Evolutionary conservation across 75 land plant genomes (phyloP).

Genomic region (Isoetes taiwanensis): DNA sequence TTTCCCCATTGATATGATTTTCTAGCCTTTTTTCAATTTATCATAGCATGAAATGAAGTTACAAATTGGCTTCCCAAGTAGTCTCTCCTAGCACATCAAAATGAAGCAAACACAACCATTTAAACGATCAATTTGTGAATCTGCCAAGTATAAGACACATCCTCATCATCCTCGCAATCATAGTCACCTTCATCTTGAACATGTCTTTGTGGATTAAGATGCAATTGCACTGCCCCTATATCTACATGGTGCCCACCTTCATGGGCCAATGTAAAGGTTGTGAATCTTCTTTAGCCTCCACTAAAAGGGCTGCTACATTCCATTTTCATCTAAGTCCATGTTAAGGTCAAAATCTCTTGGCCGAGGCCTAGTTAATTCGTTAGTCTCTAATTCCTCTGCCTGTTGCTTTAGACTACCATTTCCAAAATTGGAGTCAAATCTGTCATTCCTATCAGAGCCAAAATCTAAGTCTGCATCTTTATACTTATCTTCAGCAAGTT

Average conservation of each 20-base stretch:
- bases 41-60: too few relatives aligned
- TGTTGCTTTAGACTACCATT: conserved; percentile 7
- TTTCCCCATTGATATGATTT: too few relatives aligned
- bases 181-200: conserved; percentile 67
- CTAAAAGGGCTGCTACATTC: conserved; percentile 22
- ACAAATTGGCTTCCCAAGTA: too few relatives aligned
- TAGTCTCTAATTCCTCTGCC: conserved; percentile 8
- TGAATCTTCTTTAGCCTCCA: too few relatives aligned
- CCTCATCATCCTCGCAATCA: conserved; percentile 61
- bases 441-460: neutral
- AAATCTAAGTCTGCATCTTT: conserved; percentile 45
- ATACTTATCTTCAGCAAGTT: conserved; percentile 25
- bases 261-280: too few relatives aligned
- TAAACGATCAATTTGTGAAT: too few relatives aligned
- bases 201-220: conserved; percentile 10
- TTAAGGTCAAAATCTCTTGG: conserved; percentile 70
- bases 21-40: too few relatives aligned
- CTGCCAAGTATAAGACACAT: too few relatives aligned
- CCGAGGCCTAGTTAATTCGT: conserved; percentile 10
- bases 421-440: conserved; percentile 20
- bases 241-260: conserved; percentile 26
- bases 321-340: conserved; percentile 58
- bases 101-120: too few relatives aligned
- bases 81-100: too few relatives aligned
- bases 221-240: conserved; percentile 33